Evolutionary conservation across 169 alveolate genomes (phyloP).

Genomic region (Eimeria maxima): DNA sequence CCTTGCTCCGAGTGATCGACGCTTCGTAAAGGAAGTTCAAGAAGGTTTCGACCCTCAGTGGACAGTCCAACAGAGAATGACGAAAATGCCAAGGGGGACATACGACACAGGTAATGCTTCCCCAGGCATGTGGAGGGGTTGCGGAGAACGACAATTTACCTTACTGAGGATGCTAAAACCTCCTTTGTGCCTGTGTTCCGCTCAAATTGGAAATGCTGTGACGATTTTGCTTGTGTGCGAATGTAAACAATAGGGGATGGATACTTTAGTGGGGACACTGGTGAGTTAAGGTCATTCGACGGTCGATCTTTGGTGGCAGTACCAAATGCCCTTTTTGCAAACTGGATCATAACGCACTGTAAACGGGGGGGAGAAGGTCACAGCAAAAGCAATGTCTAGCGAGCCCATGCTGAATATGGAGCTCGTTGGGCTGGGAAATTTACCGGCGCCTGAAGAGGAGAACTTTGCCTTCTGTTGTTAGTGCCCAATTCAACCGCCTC

Average conservation of each 20-base stretch:
- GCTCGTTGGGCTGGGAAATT: background rate
- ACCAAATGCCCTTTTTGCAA: conserved; percentile 59
- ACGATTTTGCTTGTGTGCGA: background rate
- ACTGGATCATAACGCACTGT: conserved; percentile 74
- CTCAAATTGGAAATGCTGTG: background rate
- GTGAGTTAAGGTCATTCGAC: conserved; percentile 25
- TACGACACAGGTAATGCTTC: conserved; percentile 60
- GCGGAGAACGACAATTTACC: background rate
- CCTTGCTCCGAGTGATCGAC: conserved; percentile 71
- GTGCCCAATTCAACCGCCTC: background rate
- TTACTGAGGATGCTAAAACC: background rate
- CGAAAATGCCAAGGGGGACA: conserved; percentile 54
- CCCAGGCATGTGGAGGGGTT: background rate
- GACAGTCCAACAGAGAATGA: conserved; percentile 30
- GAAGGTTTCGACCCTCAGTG: conserved; percentile 64
- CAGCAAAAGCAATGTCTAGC: background rate
- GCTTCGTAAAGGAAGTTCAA: conserved; percentile 45
- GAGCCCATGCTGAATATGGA: background rate
- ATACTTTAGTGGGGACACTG: conserved; percentile 38
- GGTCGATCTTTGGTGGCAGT: conserved; percentile 38
- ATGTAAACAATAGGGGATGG: conserved; percentile 5
- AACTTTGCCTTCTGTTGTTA: background rate
- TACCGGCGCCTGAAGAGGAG: background rate
- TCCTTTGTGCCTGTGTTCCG: background rate
- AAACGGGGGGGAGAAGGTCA: conserved; percentile 34